Percentiles rank a stretch among this genome's conserved stretches.
phyloP scores from a whole-genome alignment of 176 grass and related monocot genomes.

The Juncus effusus region DNA sequence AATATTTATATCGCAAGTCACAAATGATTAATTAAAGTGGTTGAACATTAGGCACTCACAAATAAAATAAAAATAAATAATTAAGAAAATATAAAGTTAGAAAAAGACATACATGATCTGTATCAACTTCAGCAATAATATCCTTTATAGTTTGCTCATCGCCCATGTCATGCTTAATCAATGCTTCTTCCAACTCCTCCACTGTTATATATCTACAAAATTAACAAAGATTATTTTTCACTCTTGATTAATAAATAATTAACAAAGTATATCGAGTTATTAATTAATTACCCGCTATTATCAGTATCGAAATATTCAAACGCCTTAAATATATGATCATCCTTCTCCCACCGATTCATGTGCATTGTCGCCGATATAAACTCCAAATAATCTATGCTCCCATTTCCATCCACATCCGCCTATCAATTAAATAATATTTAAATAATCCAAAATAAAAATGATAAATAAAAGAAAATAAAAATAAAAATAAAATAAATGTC shows the following conservation, averaged over 20 bases:
- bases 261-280: not conserved
- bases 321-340: conserved; percentile 93
- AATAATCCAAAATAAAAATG: conserved; percentile 4
- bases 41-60: not conserved
- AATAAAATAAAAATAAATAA: conserved; percentile 13
- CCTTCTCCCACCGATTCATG: conserved; percentile 96
- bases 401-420: conserved; percentile 99
- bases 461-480: not conserved
- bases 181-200: conserved; percentile 96
- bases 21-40: conserved; percentile 4
- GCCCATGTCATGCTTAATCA: conserved; percentile 94
- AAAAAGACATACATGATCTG: conserved; percentile 57
- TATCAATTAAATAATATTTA: conserved; percentile 32
- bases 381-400: conserved; percentile 88
- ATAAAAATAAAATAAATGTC: conserved; percentile 15
- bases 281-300: conserved; percentile 70
- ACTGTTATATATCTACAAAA: conserved; percentile 80
- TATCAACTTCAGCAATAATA: conserved; percentile 94
- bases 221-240: conserved; percentile 17
- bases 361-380: conserved; percentile 99
- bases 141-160: conserved; percentile 99
- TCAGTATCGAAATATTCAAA: conserved; percentile 99
- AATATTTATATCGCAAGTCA: too few relatives aligned
- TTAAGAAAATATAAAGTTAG: conserved; percentile 2
- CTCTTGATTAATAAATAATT: not conserved